A percentile compares a stretch with the other conserved stretches of the same genome.
Conservation (phyloP, 208 protist genomes). For the Trypanosoma theileri region DNA sequence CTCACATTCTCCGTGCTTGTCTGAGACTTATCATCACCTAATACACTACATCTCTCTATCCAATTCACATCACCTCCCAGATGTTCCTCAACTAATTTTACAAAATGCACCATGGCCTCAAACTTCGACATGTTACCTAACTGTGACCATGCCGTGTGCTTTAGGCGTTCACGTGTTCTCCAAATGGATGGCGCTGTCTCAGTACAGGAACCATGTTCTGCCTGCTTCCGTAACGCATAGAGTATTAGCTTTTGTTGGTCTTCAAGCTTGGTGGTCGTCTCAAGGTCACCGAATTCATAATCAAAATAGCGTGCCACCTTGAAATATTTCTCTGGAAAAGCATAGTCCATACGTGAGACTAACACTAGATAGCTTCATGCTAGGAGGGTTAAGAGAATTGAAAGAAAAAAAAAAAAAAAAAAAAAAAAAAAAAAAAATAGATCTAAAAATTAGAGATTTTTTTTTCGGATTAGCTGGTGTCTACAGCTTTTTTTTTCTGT, state of each 20-base stretch:
- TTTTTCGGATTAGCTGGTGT: constrained; percentile 3
- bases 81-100: constrained; percentile 41
- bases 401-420: not conserved
- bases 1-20: not conserved
- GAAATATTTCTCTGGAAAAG: constrained; percentile 74
- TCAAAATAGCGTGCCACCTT: constrained; percentile 59
- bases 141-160: constrained; percentile 75
- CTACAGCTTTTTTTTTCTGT: not conserved
- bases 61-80: constrained; percentile 26
- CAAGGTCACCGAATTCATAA: constrained; percentile 53
- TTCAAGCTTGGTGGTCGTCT: constrained; percentile 41
- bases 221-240: constrained; percentile 76
- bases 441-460: not conserved
- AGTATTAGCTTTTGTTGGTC: constrained; percentile 66
- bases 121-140: constrained; percentile 61
- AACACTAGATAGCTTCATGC: not conserved
- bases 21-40: not conserved
- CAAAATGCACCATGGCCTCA: constrained; percentile 89
- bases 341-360: constrained; percentile 39
- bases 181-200: constrained; percentile 59
- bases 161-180: constrained; percentile 58
- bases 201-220: constrained; percentile 66
- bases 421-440: not conserved
- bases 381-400: not conserved
- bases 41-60: constrained; percentile 3